Evolutionary conservation across 495 filamentous ascomycete genomes (phyloP), one percentile per base, ranked within the genome.

Genomic region (Xylaria curta): DNA sequence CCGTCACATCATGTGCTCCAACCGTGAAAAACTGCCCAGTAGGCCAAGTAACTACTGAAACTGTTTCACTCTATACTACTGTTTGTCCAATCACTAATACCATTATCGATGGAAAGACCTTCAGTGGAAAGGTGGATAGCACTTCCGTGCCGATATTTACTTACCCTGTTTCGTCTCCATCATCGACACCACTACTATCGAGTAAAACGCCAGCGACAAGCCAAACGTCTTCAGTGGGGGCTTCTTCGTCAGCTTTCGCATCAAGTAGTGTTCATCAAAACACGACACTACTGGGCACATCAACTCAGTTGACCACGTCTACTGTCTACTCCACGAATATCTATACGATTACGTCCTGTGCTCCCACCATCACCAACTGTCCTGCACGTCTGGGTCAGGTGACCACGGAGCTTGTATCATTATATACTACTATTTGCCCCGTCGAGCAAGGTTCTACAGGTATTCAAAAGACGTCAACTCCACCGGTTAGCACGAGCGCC

Each of bases 341-440:
- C 74, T 81, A 87, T 69, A 90, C 90, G 7, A 81, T 90, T 75
- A 89, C 87, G 4, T 86, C 84, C 69, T 91, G 88, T 76, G 83
- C 84, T 9, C 77, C 89, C 1, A 85, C 80, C 8, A 85, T 91
- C n/a, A 88, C 86, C 66, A 78, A 88, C 76, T 92, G 90, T 81
- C 89, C 89, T 19, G 86, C 85, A 76, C 47, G 71, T 77, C 26
- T 88, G 79, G 59, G 87, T 82, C 72, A 82, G 66, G 84, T 89
- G 2, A 83, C 86, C 33, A 89, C 88, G 42, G 84, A 86, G 17
- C 83, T 87, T 28, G 83, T 90, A 73, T 77, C 88, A n/a, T 71
- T 90, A 72, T 87, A 84, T 44, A 91, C 89, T 26, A 91, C 90
- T 49, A 78, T 90, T 69, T 87, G 85, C 76, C 88, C 90, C 42